These are phyloP conservation scores for Lipomyces starkeyi DNA, from an alignment of 805 yeast species.

Conservation along the genomic window DNA sequence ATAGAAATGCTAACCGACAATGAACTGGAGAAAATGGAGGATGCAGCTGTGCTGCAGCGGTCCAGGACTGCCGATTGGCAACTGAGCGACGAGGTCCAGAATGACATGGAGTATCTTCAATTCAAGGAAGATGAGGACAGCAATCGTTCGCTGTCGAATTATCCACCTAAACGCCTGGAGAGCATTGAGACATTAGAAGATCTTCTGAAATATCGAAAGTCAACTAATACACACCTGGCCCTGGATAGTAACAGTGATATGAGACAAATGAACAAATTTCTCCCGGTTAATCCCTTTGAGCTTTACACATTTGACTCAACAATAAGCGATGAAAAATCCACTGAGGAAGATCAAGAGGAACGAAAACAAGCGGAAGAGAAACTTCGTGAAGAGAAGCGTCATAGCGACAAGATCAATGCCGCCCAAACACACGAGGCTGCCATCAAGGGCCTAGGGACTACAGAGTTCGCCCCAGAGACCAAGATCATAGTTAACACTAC, in stretches of 20 bases:
- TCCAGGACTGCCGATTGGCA: slow-evolving; percentile 13
- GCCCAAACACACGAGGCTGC: background rate
- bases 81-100: slow-evolving; percentile 9
- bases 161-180: background rate
- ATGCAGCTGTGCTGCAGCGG: background rate
- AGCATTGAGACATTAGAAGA: slow-evolving; percentile 8
- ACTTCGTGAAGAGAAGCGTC: background rate
- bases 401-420: background rate
- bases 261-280: background rate
- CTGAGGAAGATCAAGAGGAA: background rate
- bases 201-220: slow-evolving; percentile 7
- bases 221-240: background rate
- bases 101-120: background rate
- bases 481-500: slow-evolving; percentile 23
- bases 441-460: background rate
- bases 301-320: slow-evolving; percentile 5
- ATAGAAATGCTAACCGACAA: no score
- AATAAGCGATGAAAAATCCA: background rate
- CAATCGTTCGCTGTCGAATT: background rate
- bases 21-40: background rate
- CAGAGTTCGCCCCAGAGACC: slow-evolving; percentile 9
- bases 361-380: background rate
- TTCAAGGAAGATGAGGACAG: background rate
- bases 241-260: background rate
- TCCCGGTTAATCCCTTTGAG: slow-evolving; percentile 17